These are phyloP conservation scores for Mortierella sp. DNA, from an alignment of 371 early-diverging fungal genomes.

Conservation along the genomic window DNA sequence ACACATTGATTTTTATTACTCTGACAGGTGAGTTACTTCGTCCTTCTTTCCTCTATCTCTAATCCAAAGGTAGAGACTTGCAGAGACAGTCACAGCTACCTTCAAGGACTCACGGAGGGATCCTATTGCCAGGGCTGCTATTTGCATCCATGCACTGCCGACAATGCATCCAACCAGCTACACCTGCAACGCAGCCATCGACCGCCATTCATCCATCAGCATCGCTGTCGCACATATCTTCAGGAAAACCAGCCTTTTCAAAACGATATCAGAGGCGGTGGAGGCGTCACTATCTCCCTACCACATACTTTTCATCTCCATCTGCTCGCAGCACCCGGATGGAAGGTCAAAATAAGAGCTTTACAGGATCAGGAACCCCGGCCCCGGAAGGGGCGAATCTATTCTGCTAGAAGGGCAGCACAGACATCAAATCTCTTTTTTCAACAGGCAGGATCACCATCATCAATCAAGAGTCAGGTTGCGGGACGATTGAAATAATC, in stretches of 20 bases:
- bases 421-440: constrained; percentile 26
- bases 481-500: neutral
- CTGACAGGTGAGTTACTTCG: neutral
- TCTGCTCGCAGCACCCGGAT: neutral
- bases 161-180: constrained; percentile 16
- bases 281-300: neutral
- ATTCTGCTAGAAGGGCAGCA: constrained; percentile 9
- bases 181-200: constrained; percentile 17
- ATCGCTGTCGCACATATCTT: neutral
- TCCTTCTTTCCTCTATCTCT: constrained; percentile 47
- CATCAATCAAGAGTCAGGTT: neutral
- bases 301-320: neutral
- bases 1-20: constrained; percentile 21
- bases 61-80: constrained; percentile 46
- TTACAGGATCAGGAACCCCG: neutral
- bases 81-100: constrained; percentile 35
- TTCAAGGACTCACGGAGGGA: neutral
- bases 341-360: neutral
- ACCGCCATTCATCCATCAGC: constrained; percentile 17
- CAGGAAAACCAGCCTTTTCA: neutral
- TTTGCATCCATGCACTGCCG: neutral
- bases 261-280: neutral
- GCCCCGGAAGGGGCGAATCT: neutral
- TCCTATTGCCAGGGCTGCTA: neutral
- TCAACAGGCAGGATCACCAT: neutral